Base-by-base conservation (phyloP, 495 filamentous ascomycete genomes). In the Endocarpon pusillum region DNA sequence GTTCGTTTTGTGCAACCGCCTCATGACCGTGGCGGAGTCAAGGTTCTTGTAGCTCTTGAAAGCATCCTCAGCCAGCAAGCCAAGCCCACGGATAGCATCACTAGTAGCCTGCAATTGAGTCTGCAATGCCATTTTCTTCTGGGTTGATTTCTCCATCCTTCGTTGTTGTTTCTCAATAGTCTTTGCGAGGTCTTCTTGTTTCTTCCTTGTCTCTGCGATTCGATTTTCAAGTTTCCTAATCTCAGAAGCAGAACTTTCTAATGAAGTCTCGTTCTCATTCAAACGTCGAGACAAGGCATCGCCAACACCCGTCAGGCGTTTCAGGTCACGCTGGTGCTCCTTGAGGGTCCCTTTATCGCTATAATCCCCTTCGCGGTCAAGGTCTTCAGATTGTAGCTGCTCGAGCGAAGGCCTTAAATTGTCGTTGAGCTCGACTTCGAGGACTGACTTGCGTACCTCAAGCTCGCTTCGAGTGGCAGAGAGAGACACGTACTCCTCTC, bases 1-100 rank as follows among this genome's bases (percentile, higher is more conserved):
- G 46, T 94, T 93, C 52, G 87, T 81, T 51, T 89, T 93, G 54
- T 89, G 78, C 5, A 97, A 71, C 16, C 77, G 76, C 44, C 77
- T 75, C n/a, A 82, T 73, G 17, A 94, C 77, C 21, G 65, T 65
- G 41, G 92, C 84, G 17, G 76, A 71, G 40, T 81, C 73, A 29
- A 76, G 71, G 46, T 73, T 78, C 44, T 81, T 71, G 46, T 87
- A 99, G 46, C 85, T 89, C 32, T 78, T 80, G 46, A 93, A 92
- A 3, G 89, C 89, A 42, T 92, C 85, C 28, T 96, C 85, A 2
- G 89, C 91, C 10, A 99, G 66, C 18, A 89, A 84, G 44, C 89
- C 89, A 5, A 99, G 63, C 42, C 94, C 83, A 35, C 85, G 75
- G 41, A 99, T 94, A 36, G 87, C 89, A 42, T 78, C 73, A 25